A percentile compares a stretch with the other conserved stretches of the same genome.
Conservation (phyloP, 257 asterid genomes). For the Ballota nigra region DNA sequence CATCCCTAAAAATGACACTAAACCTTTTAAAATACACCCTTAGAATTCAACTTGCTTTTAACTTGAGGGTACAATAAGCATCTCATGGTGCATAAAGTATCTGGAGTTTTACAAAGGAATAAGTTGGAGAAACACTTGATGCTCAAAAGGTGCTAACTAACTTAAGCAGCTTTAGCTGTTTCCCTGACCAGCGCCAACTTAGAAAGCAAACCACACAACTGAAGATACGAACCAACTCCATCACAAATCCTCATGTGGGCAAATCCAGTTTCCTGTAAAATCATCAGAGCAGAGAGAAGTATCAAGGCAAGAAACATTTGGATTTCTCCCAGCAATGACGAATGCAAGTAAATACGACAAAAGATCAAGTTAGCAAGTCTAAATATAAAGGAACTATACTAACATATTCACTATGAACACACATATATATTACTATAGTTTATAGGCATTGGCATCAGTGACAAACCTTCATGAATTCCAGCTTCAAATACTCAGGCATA, state of each 20-base stretch:
- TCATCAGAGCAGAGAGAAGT: constrained; percentile 18
- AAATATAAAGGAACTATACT: background rate
- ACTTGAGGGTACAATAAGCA: background rate
- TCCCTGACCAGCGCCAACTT: constrained; percentile 69
- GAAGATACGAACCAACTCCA: constrained; percentile 97
- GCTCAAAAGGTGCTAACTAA: background rate
- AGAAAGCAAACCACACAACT: constrained; percentile 83
- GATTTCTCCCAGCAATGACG: background rate
- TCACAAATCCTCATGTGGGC: constrained; percentile 98
- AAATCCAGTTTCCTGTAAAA: constrained; percentile 82
- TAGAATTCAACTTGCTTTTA: no score
- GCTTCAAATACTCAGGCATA: constrained; percentile 87
- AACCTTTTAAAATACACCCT: no score
- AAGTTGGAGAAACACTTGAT: background rate
- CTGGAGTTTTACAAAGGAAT: background rate
- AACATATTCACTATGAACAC: background rate
- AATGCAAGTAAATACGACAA: background rate
- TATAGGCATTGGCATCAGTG: background rate
- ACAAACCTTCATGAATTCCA: constrained; percentile 92
- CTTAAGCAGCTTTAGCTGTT: constrained; percentile 71
- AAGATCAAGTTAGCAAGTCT: background rate
- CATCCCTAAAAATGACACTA: no score
- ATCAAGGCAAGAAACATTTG: no score
- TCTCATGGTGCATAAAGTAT: background rate
- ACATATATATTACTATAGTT: no score